phyloP scores from a whole-genome alignment of 805 yeast genomes.

The Candida chauliodis region DNA sequence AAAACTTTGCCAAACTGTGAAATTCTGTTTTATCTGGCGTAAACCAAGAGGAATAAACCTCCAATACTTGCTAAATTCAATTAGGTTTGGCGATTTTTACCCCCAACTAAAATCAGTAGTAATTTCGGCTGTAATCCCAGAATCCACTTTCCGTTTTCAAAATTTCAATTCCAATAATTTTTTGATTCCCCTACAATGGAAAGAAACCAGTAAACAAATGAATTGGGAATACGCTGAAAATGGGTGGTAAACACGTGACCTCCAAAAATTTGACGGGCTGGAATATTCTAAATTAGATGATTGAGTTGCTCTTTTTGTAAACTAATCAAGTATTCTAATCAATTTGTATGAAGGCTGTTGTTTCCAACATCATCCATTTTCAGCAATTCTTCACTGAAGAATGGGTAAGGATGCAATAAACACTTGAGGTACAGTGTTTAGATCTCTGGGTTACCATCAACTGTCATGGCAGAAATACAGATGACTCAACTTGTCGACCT shows the following conservation, averaged over 20 bases:
- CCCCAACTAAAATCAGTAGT: background rate
- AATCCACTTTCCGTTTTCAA: too few species aligned
- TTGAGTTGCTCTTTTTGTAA: slow-evolving; percentile 4
- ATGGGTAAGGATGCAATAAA: slow-evolving; percentile 5
- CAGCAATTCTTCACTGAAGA: background rate
- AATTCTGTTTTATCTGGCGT: slow-evolving; percentile 1
- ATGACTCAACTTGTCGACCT: too few species aligned
- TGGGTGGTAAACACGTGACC: too few species aligned
- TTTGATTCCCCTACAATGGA: too few species aligned
- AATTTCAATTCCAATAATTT: too few species aligned
- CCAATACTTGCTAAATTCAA: background rate
- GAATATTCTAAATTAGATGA: background rate
- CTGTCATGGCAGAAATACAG: too few species aligned
- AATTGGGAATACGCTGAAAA: background rate
- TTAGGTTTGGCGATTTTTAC: background rate
- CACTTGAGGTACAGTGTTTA: slow-evolving; percentile 2
- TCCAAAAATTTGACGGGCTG: background rate
- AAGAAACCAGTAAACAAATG: slow-evolving; percentile 2
- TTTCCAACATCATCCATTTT: too few species aligned
- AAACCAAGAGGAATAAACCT: background rate
- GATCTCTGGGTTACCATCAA: background rate
- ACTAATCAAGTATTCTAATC: background rate
- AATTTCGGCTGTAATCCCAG: background rate
- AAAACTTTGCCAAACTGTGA: background rate
- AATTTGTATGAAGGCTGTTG: too few species aligned